Evolutionary conservation across 2,329 filamentous ascomycete genomes (phyloP).

Genomic region (Sporothrix dimorphospora): DNA sequence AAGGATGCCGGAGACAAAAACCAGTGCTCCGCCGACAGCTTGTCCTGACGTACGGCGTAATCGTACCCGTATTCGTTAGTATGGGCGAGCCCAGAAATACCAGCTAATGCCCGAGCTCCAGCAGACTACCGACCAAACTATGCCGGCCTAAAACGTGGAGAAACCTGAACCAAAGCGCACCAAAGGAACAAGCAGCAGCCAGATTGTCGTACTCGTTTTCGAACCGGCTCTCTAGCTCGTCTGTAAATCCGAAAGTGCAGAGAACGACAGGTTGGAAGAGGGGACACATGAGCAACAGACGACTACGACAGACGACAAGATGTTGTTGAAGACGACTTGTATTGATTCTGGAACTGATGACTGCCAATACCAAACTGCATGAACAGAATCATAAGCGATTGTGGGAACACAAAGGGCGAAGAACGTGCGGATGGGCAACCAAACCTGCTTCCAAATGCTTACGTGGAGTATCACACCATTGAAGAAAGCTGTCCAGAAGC

Average conservation of each 20-base stretch:
- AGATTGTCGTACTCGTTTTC: constrained; percentile 8
- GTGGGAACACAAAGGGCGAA: background rate
- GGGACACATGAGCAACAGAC: no score
- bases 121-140: background rate
- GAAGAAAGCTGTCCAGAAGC: background rate
- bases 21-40: background rate
- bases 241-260: background rate
- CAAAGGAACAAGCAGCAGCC: background rate
- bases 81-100: no score
- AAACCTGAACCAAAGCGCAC: background rate
- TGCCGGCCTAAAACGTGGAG: background rate
- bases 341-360: background rate
- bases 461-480: background rate
- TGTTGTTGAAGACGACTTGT: background rate
- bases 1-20: background rate
- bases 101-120: background rate
- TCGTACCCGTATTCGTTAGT: constrained; percentile 20
- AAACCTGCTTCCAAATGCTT: background rate
- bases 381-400: background rate
- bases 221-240: background rate
- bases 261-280: background rate
- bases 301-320: background rate
- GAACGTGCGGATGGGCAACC: background rate
- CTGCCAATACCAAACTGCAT: background rate
- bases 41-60: background rate